Evolutionary conservation across 306 rosid genomes (phyloP), one percentile per base, ranked within the genome.

Genomic region (Rubus parviflorus): DNA sequence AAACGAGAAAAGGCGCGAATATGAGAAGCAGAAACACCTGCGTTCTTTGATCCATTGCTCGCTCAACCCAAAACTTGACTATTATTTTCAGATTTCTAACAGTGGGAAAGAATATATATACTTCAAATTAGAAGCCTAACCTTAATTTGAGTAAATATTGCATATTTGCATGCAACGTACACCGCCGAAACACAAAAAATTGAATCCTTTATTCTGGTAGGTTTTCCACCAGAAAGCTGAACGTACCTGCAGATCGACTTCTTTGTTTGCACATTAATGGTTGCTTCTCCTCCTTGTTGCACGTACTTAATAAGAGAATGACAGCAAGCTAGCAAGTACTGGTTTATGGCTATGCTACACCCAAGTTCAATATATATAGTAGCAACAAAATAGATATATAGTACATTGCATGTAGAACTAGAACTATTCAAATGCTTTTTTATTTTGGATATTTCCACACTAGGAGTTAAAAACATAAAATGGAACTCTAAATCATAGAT

Each of bases 1-100:
- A 25, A 49, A 42, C 22, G 46, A 72, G 68, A 35, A 35, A 4
- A 37, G 48, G 81, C n/a, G 75, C 48, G 47, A 43, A 54, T 54
- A 63, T 19, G 23, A 72, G 62, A 48, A 72, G 70, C 69, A 76
- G 65, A 72, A 81, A 8, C 52, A 65, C 35, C 64, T 4, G 51
- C 14, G 5, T 48, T 14, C 75, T 70, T 41, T 71, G 81, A 63
- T 45, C 78, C 85, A 81, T 81, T 23, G 41, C 42, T 20, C 37
- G 9, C 35, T 30, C 35, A 30, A 42, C 10, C 20, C 47, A 65
- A 63, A 40, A 42, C 19, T 15, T 11, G 42, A 51, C 68, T 62
- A n/a, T 15, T 72, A 13, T 8, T 30, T 49, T 35, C 14, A 42
- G 35, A 42, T 19, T 12, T 49, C 48, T 23, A 45, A 30, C 35